Base-by-base conservation (phyloP, 176 grass and related monocot species). In the Coix lacrymajobi region DNA sequence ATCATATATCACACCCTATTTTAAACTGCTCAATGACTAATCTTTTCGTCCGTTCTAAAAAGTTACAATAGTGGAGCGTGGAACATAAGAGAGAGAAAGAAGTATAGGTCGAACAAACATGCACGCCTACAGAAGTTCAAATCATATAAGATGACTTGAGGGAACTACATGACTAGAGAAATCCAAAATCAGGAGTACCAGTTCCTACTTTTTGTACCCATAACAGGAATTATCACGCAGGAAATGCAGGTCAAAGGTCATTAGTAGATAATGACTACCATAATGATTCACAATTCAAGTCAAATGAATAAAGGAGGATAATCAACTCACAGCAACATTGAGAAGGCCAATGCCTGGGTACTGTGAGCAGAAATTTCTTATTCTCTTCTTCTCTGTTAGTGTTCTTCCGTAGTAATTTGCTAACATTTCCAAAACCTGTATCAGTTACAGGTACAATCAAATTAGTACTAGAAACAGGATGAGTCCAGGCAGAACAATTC, bases 291-390 rank as follows among this genome's bases (percentile, higher is more conserved):
- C 73, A 73, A 31, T 58, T 87, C 15, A 45, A 83, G 20, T 58
- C 40, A 31, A 38, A 32, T 30, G 32, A 80, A 81, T 58, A 65
- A 79, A 65, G 71, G 75, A 69, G 40, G 13, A 62, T 10, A 62
- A 72, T 69, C 67, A 92, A 93, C 92, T 93, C 71, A 98, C 96
- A 84, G 92, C 92, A 95, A 98, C 88, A 82, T 90, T 93, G 80
- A 95, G 83, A 67, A 98, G 83, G 26, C 88, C 92, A 90, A 98
- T 91, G 49, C 90, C 89, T 22, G 96, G 96, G 69, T 88, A 95
- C 62, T 88, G 79, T 54, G 81, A 91, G 67, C 89, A 93, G 71
- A 91, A 87, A 62, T 74, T 85, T 84, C 63, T 90, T 81, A 85
- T 87, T 81, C 19, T 93, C 76, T 48, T 95, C 75, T 75, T 84